These are phyloP conservation scores for Magnolia sinica DNA, from an alignment of 164 flowering plant species.

Conservation along the genomic window DNA sequence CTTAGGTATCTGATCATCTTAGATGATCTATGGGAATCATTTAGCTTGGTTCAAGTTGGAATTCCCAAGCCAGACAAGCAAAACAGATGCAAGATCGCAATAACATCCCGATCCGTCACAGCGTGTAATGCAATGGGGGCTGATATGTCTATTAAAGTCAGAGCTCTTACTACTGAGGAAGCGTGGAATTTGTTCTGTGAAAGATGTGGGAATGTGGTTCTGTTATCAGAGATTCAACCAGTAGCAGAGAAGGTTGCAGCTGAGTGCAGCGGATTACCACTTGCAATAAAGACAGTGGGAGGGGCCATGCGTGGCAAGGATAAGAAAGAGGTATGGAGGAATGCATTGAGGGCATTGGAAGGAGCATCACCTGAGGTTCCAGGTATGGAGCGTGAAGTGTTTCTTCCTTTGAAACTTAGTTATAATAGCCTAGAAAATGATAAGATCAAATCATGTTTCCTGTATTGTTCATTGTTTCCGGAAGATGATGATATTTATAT, in stretches of 20 bases:
- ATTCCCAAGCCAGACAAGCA: background rate
- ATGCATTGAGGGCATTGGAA: conserved; percentile 6
- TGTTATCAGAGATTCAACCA: background rate
- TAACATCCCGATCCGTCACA: background rate
- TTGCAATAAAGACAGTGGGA: conserved; percentile 4
- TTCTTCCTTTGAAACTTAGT: conserved; percentile 6
- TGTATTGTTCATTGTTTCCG: conserved; percentile 9
- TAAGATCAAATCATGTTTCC: background rate
- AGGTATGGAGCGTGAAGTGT: conserved; percentile 9
- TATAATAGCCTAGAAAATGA: conserved; percentile 1
- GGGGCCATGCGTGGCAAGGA: background rate
- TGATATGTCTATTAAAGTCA: background rate
- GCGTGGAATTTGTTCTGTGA: conserved; percentile 1
- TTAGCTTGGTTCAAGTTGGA: background rate
- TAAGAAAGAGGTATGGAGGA: background rate
- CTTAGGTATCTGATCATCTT: background rate
- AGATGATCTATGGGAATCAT: background rate
- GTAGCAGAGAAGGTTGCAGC: background rate
- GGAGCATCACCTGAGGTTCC: background rate
- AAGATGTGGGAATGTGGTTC: background rate
- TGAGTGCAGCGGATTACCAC: conserved; percentile 4
- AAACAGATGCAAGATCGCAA: background rate
- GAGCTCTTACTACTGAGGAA: background rate
- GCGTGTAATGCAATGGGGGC: background rate
- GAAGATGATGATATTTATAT: background rate